phyloP scores from a whole-genome alignment of 495 filamentous ascomycete genomes.

The Lindgomyces ingoldianus region DNA sequence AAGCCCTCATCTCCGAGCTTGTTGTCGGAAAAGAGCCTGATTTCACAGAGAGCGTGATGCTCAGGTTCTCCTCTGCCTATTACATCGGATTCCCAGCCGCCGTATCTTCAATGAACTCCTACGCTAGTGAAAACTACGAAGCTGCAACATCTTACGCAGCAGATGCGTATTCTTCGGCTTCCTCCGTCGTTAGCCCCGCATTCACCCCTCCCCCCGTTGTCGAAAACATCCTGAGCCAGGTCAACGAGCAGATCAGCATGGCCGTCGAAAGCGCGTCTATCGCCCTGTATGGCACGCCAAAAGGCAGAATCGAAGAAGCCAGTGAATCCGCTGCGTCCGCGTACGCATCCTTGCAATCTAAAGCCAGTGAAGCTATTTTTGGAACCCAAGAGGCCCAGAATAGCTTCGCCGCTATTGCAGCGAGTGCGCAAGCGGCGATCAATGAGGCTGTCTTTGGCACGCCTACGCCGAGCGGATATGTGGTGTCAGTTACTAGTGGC shows the following conservation, averaged over 20 bases:
- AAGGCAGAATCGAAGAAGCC: conserved; percentile 57
- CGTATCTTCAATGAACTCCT: conserved; percentile 56
- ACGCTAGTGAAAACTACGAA: conserved; percentile 55
- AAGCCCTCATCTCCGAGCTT: conserved; percentile 73
- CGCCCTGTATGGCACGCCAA: conserved; percentile 61
- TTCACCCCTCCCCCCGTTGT: conserved; percentile 61
- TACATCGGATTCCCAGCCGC: conserved; percentile 55
- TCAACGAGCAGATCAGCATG: conserved; percentile 57
- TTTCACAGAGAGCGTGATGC: conserved; percentile 80
- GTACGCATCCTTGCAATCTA: conserved; percentile 52
- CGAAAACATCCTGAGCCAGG: conserved; percentile 60
- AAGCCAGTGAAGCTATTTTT: conserved; percentile 58
- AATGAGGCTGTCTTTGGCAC: conserved; percentile 59
- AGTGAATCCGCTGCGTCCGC: conserved; percentile 54
- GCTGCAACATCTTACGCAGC: conserved; percentile 59
- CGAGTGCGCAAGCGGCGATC: conserved; percentile 53
- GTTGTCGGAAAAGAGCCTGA: conserved; percentile 75
- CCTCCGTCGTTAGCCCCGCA: conserved; percentile 53
- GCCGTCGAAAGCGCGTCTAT: conserved; percentile 62
- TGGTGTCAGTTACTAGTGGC: conserved; percentile 45
- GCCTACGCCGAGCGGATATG: conserved; percentile 47
- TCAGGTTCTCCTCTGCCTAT: conserved; percentile 65
- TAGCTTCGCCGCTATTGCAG: conserved; percentile 54
- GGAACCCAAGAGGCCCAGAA: conserved; percentile 55
- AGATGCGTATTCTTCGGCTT: conserved; percentile 61